Percentiles rank a stretch among this genome's conserved stretches.
Conservation (phyloP, 257 asterid genomes). For the Orobanche coerulescens region DNA sequence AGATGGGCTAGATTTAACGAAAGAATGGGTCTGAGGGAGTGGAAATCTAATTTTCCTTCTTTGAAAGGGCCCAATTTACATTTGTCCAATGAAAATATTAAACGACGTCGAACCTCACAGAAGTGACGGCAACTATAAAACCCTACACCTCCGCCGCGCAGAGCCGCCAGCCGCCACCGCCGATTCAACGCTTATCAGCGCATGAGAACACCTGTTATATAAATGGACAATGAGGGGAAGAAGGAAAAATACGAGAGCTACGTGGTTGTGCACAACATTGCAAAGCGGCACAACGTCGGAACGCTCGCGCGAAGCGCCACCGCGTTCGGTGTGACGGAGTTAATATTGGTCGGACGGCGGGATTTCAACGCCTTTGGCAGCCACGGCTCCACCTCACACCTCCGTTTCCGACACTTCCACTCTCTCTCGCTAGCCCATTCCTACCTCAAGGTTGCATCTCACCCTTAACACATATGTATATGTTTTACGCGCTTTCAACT, state of each 20-base stretch:
- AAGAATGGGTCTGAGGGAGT: background rate
- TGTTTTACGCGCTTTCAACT: background rate
- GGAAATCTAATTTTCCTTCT: too few relatives aligned
- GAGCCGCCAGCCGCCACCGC: conserved; percentile 11
- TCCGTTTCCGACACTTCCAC: conserved; percentile 77
- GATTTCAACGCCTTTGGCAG: conserved; percentile 96
- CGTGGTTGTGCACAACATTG: conserved; percentile 86
- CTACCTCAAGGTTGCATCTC: conserved; percentile 58
- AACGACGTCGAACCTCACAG: conserved; percentile 25
- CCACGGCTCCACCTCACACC: conserved; percentile 87
- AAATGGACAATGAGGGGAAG: conserved; percentile 40
- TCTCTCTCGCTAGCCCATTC: conserved; percentile 63
- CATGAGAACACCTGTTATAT: background rate
- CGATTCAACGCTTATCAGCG: background rate
- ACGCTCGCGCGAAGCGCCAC: conserved; percentile 97
- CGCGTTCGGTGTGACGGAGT: conserved; percentile 88
- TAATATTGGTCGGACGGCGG: conserved; percentile 78
- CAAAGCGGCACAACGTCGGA: conserved; percentile 97
- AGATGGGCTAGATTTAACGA: background rate
- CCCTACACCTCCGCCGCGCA: conserved; percentile 25
- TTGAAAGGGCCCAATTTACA: background rate
- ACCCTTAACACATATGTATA: background rate
- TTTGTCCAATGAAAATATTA: background rate
- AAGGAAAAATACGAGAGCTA: conserved; percentile 50
- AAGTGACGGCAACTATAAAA: conserved; percentile 8